Base-by-base conservation (phyloP, 2,329 filamentous ascomycete genomes). In the Aureobasidium sp. region DNA sequence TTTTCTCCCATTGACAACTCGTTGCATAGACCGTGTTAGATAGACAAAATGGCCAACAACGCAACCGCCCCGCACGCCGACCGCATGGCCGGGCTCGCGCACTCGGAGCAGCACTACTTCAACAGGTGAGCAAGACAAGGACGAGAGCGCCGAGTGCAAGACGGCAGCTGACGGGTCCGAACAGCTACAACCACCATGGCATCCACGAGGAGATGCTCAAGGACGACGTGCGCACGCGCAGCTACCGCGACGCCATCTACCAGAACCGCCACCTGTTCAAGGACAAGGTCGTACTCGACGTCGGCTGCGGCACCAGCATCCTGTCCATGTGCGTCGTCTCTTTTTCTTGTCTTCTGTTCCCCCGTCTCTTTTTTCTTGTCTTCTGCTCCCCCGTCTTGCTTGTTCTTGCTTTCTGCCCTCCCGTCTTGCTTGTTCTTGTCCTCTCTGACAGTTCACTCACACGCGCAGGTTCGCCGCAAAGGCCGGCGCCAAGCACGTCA, bases 171-270 rank as follows among this genome's bases (percentile, higher is more conserved):
- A 30, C 64, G 62, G 49, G 54, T 56, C n/a, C 54, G 55, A 64
- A 69, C 71, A 70, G 68, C 68, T 70, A 64, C 65, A 66, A 68
- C 62, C 61, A 55, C 60, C 60, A 65, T 91, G 88, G 89, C 70
- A 96, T 95, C 68, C 90, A 96, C 71, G 90, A 95, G 78, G 90
- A 96, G 75, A 95, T 95, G 90, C 78, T 95, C 84, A 97, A 96
- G 85, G 93, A 98, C 74, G 93, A 98, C 73, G 90, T 98, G 57
- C 89, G 93, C 62, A 98, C 93, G 54, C 82, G 84, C 70, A 95
- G 90, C 57, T 98, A 98, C 79, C 91, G 95, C 78, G 91, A 97
- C 71, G 83, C 93, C 47, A 97, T 98, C 69, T 84, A 95, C 69
- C 90, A 97, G 73, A 98, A 97, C 78, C 87, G 85, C 72, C 93